Percentiles rank a stretch among this genome's conserved stretches.
phyloP scores from a whole-genome alignment of 192 early-diverging fungal species.

The Helicostylum pulchrum region DNA sequence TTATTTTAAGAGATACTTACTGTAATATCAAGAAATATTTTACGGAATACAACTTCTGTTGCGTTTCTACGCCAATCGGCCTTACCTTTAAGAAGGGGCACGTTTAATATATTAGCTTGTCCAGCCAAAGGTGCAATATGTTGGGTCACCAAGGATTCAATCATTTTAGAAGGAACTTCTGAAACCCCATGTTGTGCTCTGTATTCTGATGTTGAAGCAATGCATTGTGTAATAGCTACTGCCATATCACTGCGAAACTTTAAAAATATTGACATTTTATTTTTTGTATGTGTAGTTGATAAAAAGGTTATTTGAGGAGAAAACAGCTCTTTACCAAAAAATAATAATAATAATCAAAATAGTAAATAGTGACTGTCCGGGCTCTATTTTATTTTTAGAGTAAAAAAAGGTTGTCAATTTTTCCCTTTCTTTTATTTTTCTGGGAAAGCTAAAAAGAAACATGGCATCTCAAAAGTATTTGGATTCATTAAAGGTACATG shows the following conservation, averaged over 20 bases:
- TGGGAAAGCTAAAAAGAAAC: not conserved
- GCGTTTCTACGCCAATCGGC: constrained; percentile 34
- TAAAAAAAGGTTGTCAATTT: not conserved
- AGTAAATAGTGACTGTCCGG: too few relatives aligned
- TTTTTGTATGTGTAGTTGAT: too few relatives aligned
- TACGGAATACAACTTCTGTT: constrained; percentile 27
- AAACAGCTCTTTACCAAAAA: not conserved
- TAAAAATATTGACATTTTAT: not conserved
- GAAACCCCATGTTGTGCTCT: not conserved
- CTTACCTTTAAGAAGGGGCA: constrained; percentile 20
- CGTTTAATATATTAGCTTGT: constrained; percentile 9
- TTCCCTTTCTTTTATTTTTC: not conserved
- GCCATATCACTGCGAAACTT: not conserved
- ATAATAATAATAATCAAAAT: not conserved
- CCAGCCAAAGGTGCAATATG: constrained; percentile 29
- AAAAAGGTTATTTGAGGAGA: not conserved
- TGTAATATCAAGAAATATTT: constrained; percentile 19
- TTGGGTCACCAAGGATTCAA: constrained; percentile 4
- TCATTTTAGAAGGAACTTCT: not conserved
- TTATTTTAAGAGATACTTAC: not conserved
- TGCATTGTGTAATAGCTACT: not conserved
- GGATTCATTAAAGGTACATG: not conserved
- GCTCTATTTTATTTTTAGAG: too few relatives aligned
- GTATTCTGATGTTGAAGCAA: not conserved
- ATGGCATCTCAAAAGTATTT: too few relatives aligned